Percentiles rank a stretch among this genome's conserved stretches.
phyloP scores from a whole-genome alignment of 192 early-diverging fungal species.

The Ambispora gerdemannii region DNA sequence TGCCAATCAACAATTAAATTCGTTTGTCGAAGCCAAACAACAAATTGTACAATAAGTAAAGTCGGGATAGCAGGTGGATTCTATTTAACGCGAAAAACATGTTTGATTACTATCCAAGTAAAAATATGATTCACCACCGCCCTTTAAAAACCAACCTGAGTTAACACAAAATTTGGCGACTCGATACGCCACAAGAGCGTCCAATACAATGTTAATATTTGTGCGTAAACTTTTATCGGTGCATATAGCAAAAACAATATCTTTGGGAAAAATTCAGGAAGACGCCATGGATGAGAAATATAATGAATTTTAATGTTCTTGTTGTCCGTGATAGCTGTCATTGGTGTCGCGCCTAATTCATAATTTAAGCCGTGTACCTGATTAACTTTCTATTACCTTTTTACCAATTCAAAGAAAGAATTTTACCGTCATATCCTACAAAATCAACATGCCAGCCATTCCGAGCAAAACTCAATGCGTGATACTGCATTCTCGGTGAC shows the following conservation, averaged over 20 bases:
- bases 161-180: constrained; percentile 63
- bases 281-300: constrained; percentile 47
- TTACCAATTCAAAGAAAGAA: neutral
- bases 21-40: constrained; percentile 61
- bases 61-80: constrained; percentile 96
- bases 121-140: neutral
- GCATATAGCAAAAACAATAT: constrained; percentile 65
- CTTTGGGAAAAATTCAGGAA: constrained; percentile 55
- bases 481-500: constrained; percentile 90
- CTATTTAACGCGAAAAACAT: constrained; percentile 42
- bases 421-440: constrained; percentile 74
- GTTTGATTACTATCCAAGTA: neutral
- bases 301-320: constrained; percentile 50
- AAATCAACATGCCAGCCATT: constrained; percentile 72
- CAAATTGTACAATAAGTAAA: constrained; percentile 69
- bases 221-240: constrained; percentile 61
- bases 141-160: constrained; percentile 60
- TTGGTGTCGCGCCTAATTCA: constrained; percentile 2
- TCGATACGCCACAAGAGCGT: constrained; percentile 55
- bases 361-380: neutral
- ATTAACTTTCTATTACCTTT: neutral
- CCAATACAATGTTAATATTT: constrained; percentile 60
- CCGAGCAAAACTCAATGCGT: constrained; percentile 73
- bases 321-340: constrained; percentile 33
- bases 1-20: constrained; percentile 95